Evolutionary conservation across 805 yeast genomes (phyloP).

Genomic region (Yamadazyma ubonensis): DNA sequence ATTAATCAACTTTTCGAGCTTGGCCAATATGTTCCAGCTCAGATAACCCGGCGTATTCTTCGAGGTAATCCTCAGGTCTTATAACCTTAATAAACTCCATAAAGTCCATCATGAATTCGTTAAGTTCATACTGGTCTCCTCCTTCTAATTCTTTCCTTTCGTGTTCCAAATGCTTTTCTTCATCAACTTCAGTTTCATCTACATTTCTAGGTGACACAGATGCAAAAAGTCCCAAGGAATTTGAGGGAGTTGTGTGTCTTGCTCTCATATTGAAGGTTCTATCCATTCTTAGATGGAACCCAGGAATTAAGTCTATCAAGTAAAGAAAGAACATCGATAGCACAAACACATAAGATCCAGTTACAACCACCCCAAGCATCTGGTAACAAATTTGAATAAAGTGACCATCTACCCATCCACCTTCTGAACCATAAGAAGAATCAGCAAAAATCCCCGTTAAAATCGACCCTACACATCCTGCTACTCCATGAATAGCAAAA

Average conservation of each 20-base stretch:
- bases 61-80: slow-evolving; percentile 33
- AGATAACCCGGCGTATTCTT: slow-evolving; percentile 1
- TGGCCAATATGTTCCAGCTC: slow-evolving; percentile 1
- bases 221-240: slow-evolving; percentile 14
- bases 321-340: slow-evolving; percentile 32
- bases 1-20: slow-evolving; percentile 5
- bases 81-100: slow-evolving; percentile 39
- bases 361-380: slow-evolving; percentile 34
- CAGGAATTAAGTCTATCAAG: slow-evolving; percentile 39
- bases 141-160: slow-evolving; percentile 37
- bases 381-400: slow-evolving; percentile 45
- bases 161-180: slow-evolving; percentile 17
- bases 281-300: slow-evolving; percentile 42
- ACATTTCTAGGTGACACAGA: slow-evolving; percentile 17
- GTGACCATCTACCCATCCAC: slow-evolving; percentile 43
- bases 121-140: slow-evolving; percentile 38
- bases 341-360: slow-evolving; percentile 34
- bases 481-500: slow-evolving; percentile 44
- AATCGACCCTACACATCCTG: slow-evolving; percentile 41
- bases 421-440: slow-evolving; percentile 27
- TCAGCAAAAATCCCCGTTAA: slow-evolving; percentile 43
- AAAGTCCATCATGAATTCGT: slow-evolving; percentile 41
- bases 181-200: slow-evolving; percentile 2
- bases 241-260: slow-evolving; percentile 15
- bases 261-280: slow-evolving; percentile 34